Base-by-base conservation (phyloP, 805 yeast species). In the Hanseniaspora singularis region DNA sequence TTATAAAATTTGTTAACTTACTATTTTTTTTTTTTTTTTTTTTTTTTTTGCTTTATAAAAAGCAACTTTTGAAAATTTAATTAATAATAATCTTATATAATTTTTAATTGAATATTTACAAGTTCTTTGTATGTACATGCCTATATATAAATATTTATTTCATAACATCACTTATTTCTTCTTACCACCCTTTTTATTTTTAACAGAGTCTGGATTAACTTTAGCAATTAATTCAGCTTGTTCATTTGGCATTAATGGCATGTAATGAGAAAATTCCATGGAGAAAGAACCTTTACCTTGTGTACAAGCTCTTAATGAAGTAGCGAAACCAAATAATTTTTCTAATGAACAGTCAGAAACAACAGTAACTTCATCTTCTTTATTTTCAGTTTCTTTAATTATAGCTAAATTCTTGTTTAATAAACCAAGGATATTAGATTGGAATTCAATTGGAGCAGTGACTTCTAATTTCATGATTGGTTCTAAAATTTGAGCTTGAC, bases 231-330 rank as follows among this genome's bases (percentile, higher is more conserved):
- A 73, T 67, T 89, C 83, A 60, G 72, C 82, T 68, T 92, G 98
- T 54, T 89, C 71, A 54, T 86, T 95, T 31, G 89, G 85, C 40
- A 94, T 74, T 44, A 94, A 82, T 54, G 94, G 95, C 42, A 89
- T 77, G 64, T 89, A 92, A 59, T 86, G 83, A 61, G 83, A 80
- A 70, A 92, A 92, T 64, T 92, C 99, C 64, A 92, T 73, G 2
- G 95, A 76, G 65, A 92, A 92, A 68, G 94, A 97, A 59, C 99
- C 98, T 64, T 92, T 92, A 67, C 99, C 99, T 67, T 92, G 98
- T 14, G 98, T 89, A 51, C 84, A 78, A 18, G 98, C 97, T 72
- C 99, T 81, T 61, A 92, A 72, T 22, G 85, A 77, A 8, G 97
- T 84, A 7, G 97, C 95, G 61, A 92, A 85, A 32, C 98, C 98